Conservation (phyloP, 2,329 filamentous ascomycete genomes). For the Penicillium paneum region DNA sequence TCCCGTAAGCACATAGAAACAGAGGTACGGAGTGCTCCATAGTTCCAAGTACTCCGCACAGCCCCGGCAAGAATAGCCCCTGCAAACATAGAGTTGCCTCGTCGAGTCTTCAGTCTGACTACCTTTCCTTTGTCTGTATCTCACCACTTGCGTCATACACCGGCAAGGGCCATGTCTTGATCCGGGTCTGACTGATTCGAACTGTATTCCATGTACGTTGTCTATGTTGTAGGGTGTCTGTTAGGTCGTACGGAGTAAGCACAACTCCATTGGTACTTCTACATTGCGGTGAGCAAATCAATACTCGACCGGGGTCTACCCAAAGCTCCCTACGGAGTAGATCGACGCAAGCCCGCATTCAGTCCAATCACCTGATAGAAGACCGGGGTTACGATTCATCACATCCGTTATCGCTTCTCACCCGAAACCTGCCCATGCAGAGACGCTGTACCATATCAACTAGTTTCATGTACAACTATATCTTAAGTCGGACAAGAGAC, state of each 20-base stretch:
- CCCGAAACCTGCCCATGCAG: slow-evolving; percentile 1
- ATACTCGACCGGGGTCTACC: background rate
- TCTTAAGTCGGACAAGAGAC: background rate
- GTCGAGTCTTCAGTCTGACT: slow-evolving; percentile 1
- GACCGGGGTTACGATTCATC: slow-evolving; percentile 4
- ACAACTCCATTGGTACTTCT: background rate
- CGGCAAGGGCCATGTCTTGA: slow-evolving; percentile 6
- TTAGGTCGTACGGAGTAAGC: background rate
- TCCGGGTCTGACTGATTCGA: background rate
- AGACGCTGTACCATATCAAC: background rate
- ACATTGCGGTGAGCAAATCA: slow-evolving; percentile 7
- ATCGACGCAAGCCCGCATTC: slow-evolving; percentile 1
- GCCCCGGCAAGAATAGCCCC: background rate
- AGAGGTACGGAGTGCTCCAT: background rate
- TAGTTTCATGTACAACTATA: slow-evolving; percentile 8
- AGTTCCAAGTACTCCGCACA: background rate
- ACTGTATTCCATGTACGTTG: background rate
- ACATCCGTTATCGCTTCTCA: slow-evolving; percentile 7
- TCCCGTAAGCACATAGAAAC: background rate
- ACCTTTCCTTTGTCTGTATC: background rate
- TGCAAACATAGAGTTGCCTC: background rate
- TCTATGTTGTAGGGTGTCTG: background rate
- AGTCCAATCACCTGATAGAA: slow-evolving; percentile 9
- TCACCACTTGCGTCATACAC: slow-evolving; percentile 8
- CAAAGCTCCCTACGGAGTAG: background rate